Base-by-base conservation (phyloP, 352 stramenopile species). In the Discostella stelligera region DNA sequence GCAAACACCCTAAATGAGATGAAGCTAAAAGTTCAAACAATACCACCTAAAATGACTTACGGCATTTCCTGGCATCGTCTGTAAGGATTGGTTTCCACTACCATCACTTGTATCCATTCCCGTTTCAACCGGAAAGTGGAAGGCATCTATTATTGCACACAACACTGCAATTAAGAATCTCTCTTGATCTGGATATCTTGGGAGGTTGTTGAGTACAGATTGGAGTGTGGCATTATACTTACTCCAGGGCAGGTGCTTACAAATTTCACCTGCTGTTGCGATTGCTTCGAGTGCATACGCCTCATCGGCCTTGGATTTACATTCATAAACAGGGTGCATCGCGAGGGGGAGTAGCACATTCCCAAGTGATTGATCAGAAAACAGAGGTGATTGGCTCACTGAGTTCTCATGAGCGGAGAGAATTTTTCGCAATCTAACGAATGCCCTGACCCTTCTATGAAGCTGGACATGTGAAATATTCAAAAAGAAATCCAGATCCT, bases 381-480 rank as follows among this genome's bases (percentile, higher is more conserved):
- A 85, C 0, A 66, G 18, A 30, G 61, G 41, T n/a, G 49, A 20
- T 59, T 73, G 21, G 54, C 55, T 56, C 54, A 63, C 32, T 48
- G 37, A 58, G 11, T 44, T 11, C 23, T 82, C 66, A 82, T 92
- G n/a, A 20, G 41, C 54, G 37, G 73, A 71, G 83, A 99, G 94
- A n/a, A 95, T 66, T 63, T 89, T 93, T 46, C 94, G 91, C 0
- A 98, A 88, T 59, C 94, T 89, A 66, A 95, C 89, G 25, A 99
- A 89, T 16, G 96, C 96, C 60, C 95, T 92, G 10, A 93, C 89
- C 80, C 96, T 95, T 58, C 97, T 93, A 80, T 99, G 97, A 53
- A 97, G 87, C 83, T 99, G 97, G 49, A 99, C 98, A 88, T 99
- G 97, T 39, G 94, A 98, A 48, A 99, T 91, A 82, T 98, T 99